Evolutionary conservation across 805 yeast genomes (phyloP), one percentile per base, ranked within the genome.

Genomic region (Candida andamanensis): DNA sequence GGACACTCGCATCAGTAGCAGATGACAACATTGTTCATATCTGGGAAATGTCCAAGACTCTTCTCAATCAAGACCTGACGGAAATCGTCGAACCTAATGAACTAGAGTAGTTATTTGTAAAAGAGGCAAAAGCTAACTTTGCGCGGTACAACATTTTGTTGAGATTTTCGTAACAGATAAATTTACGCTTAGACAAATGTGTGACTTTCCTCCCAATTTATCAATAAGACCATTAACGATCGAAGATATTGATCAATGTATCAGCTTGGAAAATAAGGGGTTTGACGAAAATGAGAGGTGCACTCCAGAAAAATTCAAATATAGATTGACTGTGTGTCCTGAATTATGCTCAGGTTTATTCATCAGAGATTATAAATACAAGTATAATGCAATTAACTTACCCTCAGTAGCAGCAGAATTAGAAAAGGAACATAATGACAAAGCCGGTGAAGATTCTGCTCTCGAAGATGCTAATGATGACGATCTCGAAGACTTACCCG

Each of bases 281-380:
- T 86, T 89, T 57, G 76, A 83, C 2, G 17, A 28, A 8, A 51
- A 58, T 10, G 95, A 86, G 60, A 69, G 94, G 36, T 80, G 85
- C 26, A 54, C 84, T 9, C 50, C 49, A n/a, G 85, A 78, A 30
- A 78, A 73, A 42, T 56, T 66, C 33, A 62, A 60, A 42, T 90
- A 85, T 63, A 71, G 97, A 46, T 67, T 90, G 41, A 69, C 70
- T 1, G 76, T 65, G 4, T 89, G 97, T 54, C 97, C 97, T 7
- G 98, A 90, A 55, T 72, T 90, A 36, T 78, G 92, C 43, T 76
- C 89, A 5, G 97, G 97, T 2, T 67, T 92, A 35, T 92, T 90
- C 50, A 67, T 86, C 31, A 69, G 95, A 50, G 76, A 76, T 35
- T 82, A 81, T 56, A 64, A 51, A 18, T 58, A 64, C 46, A 58